A percentile compares a stretch with the other conserved stretches of the same genome.
Conservation (phyloP, 1,284 basidiomycete species). For the Heimioporus retisporus region DNA sequence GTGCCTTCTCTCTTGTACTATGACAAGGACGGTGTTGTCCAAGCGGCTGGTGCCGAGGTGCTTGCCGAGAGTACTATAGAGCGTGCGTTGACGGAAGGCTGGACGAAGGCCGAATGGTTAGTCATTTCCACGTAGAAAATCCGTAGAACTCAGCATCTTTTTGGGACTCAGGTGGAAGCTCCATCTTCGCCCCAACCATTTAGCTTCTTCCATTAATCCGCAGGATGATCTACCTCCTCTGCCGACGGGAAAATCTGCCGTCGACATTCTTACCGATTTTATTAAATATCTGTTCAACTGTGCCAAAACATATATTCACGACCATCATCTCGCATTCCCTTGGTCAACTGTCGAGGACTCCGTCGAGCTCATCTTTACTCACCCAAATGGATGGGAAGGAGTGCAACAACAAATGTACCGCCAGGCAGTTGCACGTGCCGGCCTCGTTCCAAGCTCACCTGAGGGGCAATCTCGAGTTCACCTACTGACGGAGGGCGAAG, state of each 20-base stretch:
- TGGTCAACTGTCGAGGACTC: conserved; percentile 40
- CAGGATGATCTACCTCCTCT: conserved; percentile 48
- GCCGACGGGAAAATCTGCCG: conserved; percentile 24
- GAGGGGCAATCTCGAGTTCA: conserved; percentile 44
- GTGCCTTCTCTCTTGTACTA: conserved; percentile 65
- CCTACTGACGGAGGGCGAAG: conserved; percentile 58
- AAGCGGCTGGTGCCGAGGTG: conserved; percentile 59
- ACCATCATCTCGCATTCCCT: conserved; percentile 50
- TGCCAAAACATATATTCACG: conserved; percentile 53
- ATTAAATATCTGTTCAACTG: conserved; percentile 57
- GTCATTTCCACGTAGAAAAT: conserved; percentile 8
- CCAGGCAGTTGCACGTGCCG: conserved; percentile 38
- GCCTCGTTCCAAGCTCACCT: conserved; percentile 28
- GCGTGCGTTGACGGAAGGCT: conserved; percentile 51
- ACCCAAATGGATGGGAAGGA: conserved; percentile 4
- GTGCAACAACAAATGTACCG: conserved; percentile 31
- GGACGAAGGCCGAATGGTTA: conserved; percentile 59
- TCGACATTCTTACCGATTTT: conserved; percentile 60
- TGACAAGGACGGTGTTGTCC: conserved; percentile 49
- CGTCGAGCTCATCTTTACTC: conserved; percentile 34
- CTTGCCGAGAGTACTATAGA: conserved; percentile 46
- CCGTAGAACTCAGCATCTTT: background rate
- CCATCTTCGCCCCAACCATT: conserved; percentile 4
- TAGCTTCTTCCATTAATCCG: background rate
- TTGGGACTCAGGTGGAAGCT: background rate